Percentiles rank a stretch among this genome's conserved stretches.
Conservation (phyloP, 129 eudicot species). For the Mikania micrantha region DNA sequence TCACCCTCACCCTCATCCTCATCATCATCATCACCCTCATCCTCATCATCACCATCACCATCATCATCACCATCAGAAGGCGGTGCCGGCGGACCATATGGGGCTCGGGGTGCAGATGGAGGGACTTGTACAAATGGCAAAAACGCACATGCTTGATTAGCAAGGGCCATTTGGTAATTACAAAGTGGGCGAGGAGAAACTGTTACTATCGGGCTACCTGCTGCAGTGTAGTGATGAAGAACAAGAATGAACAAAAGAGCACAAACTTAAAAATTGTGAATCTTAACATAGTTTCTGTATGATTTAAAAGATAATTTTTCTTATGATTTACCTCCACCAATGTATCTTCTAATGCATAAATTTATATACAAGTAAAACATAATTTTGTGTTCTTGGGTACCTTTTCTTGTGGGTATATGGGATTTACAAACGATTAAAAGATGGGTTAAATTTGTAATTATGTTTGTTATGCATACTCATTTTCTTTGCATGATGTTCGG, state of each 20-base stretch:
- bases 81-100: slow-evolving; percentile 31
- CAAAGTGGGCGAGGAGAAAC: slow-evolving; percentile 54
- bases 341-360: slow-evolving; percentile 16
- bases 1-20: too few relatives aligned
- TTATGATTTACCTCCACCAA: slow-evolving; percentile 17
- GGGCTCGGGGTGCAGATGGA: slow-evolving; percentile 40
- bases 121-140: slow-evolving; percentile 42
- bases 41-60: too few relatives aligned
- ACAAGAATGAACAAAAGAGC: slow-evolving; percentile 30
- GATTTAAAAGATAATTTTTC: background rate
- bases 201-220: slow-evolving; percentile 28
- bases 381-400: slow-evolving; percentile 53
- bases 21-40: too few relatives aligned
- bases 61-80: slow-evolving; percentile 33
- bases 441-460: slow-evolving; percentile 20
- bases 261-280: slow-evolving; percentile 19
- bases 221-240: slow-evolving; percentile 23
- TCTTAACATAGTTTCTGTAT: slow-evolving; percentile 38
- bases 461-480: slow-evolving; percentile 32
- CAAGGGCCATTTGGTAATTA: slow-evolving; percentile 58
- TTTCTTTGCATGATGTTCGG: slow-evolving; percentile 48
- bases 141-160: slow-evolving; percentile 56
- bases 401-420: slow-evolving; percentile 21
- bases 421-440: slow-evolving; percentile 24
- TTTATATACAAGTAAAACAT: slow-evolving; percentile 40